These are phyloP conservation scores for Fusarium sp. DNA, from an alignment of 2,329 filamentous ascomycete species.

Conservation along the genomic window DNA sequence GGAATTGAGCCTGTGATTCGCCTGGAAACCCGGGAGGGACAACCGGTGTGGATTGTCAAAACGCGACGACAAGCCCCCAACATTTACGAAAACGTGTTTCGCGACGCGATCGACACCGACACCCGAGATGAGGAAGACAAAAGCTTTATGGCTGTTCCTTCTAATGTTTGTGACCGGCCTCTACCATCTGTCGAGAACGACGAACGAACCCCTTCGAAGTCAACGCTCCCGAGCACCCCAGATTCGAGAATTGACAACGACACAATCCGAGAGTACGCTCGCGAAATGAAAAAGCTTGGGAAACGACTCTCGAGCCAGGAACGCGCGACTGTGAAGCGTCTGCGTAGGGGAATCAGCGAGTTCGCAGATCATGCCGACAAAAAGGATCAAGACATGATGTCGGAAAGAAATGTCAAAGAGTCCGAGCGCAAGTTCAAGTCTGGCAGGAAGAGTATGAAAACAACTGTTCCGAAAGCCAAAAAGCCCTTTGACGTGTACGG, in stretches of 20 bases:
- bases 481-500: neutral
- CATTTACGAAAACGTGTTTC: neutral
- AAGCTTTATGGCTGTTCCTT: too few species aligned
- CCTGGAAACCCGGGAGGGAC: rapidly evolving
- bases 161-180: neutral
- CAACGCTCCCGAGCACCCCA: rapidly evolving
- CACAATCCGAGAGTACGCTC: neutral
- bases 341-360: rapidly evolving
- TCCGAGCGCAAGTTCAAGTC: neutral
- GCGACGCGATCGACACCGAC: neutral
- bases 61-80: rapidly evolving
- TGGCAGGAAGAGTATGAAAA: too few species aligned
- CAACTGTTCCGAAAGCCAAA: neutral
- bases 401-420: neutral
- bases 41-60: rapidly evolving
- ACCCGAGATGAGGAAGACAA: neutral
- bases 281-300: rapidly evolving
- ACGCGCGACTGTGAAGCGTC: rapidly evolving
- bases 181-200: neutral
- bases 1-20: rapidly evolving
- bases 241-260: neutral
- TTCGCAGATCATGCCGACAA: neutral
- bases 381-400: neutral
- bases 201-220: rapidly evolving
- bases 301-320: rapidly evolving